phyloP scores from a whole-genome alignment of 495 filamentous ascomycete species.

The Podospora pseudopauciseta region DNA sequence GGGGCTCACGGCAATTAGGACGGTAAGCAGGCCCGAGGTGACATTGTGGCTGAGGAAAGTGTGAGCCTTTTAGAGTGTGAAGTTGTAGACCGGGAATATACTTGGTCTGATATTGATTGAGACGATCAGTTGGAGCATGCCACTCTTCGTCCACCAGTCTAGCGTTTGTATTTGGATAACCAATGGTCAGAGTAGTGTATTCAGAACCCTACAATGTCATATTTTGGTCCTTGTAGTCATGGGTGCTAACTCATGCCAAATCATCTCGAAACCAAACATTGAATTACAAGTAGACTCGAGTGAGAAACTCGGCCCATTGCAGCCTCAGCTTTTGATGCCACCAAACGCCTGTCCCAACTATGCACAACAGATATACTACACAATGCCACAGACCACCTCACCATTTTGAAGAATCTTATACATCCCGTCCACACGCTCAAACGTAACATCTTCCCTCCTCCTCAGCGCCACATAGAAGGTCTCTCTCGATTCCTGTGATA shows the following conservation, averaged over 20 bases:
- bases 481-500: constrained; percentile 79
- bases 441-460: constrained; percentile 48
- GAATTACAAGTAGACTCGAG: too few species aligned
- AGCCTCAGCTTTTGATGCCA: too few species aligned
- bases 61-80: background rate
- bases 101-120: background rate
- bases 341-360: too few species aligned
- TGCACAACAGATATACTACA: background rate
- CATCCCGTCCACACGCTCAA: constrained; percentile 22
- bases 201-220: too few species aligned
- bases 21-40: background rate
- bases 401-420: background rate
- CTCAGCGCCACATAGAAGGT: constrained; percentile 76
- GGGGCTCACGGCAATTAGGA: background rate
- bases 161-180: too few species aligned
- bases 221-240: too few species aligned
- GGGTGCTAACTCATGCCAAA: too few species aligned
- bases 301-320: too few species aligned
- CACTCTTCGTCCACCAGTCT: too few species aligned
- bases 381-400: background rate
- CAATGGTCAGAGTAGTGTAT: too few species aligned
- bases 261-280: too few species aligned
- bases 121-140: too few species aligned
- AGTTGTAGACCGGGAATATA: background rate
- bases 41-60: background rate